phyloP scores from a whole-genome alignment of 2,329 filamentous ascomycete genomes.

The Xylaria digitata region DNA sequence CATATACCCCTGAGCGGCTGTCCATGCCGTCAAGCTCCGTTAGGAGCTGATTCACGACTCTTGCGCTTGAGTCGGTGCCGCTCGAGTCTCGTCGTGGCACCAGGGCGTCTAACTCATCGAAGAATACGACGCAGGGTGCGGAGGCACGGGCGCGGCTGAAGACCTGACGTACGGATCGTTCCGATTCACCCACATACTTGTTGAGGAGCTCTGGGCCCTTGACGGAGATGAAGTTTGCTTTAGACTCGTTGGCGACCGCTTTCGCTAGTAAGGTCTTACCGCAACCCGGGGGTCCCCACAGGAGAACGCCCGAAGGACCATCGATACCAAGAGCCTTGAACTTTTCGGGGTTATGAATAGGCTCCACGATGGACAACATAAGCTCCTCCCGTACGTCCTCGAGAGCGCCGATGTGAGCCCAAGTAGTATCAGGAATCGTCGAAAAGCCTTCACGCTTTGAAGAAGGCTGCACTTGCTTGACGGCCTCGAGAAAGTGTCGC shows the following conservation, averaged over 20 bases:
- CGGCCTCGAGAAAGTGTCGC: conserved; percentile 77
- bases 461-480: conserved; percentile 81
- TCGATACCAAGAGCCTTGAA: conserved; percentile 83
- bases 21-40: conserved; percentile 92
- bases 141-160: conserved; percentile 89
- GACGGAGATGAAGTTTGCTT: conserved; percentile 97
- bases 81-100: conserved; percentile 84
- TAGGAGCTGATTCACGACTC: conserved; percentile 94
- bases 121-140: conserved; percentile 94
- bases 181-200: conserved; percentile 97
- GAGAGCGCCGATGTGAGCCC: conserved; percentile 91
- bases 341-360: conserved; percentile 83
- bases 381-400: conserved; percentile 83
- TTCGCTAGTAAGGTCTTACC: conserved; percentile 97
- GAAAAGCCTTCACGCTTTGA: conserved; percentile 94
- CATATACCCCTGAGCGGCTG: conserved; percentile 85
- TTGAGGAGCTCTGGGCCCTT: conserved; percentile 96
- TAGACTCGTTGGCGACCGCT: conserved; percentile 93
- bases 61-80: conserved; percentile 82
- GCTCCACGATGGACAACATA: conserved; percentile 85
- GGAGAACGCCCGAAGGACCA: conserved; percentile 85
- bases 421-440: conserved; percentile 91
- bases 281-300: conserved; percentile 97
- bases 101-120: conserved; percentile 95
- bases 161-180: conserved; percentile 90